Percentiles rank a stretch among this genome's conserved stretches.
Conservation (phyloP, 1,284 basidiomycete species). For the Termitomyces sp. region DNA sequence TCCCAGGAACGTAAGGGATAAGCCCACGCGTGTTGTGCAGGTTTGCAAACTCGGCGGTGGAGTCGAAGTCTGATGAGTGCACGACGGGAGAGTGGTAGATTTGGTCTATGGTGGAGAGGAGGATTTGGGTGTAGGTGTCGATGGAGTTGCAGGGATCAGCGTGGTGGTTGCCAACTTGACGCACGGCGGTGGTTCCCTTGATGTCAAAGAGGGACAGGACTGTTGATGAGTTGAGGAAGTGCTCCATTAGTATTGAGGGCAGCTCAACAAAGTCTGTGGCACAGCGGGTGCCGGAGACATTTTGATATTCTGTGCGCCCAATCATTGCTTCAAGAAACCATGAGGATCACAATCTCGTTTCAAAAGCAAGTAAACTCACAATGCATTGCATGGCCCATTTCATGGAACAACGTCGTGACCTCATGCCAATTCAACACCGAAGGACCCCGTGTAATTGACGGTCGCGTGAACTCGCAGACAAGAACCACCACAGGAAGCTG, state of each 20-base stretch:
- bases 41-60: slow-evolving; percentile 60
- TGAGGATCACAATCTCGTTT: slow-evolving; percentile 5
- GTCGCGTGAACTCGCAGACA: slow-evolving; percentile 81
- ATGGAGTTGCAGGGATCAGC: slow-evolving; percentile 68
- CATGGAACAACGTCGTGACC: slow-evolving; percentile 93
- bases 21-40: slow-evolving; percentile 71
- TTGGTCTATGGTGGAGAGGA: slow-evolving; percentile 89
- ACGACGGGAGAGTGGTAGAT: slow-evolving; percentile 76
- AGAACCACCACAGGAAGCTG: slow-evolving; percentile 92
- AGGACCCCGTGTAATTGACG: slow-evolving; percentile 57
- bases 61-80: slow-evolving; percentile 58
- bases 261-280: slow-evolving; percentile 98
- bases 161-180: slow-evolving; percentile 53
- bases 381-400: slow-evolving; percentile 99
- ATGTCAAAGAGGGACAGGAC: slow-evolving; percentile 78
- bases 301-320: slow-evolving; percentile 95
- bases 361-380: slow-evolving; percentile 54
- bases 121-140: slow-evolving; percentile 90
- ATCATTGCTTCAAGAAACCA: slow-evolving; percentile 76
- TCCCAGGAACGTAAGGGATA: slow-evolving; percentile 76
- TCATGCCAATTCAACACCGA: slow-evolving; percentile 90
- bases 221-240: slow-evolving; percentile 81
- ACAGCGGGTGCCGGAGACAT: slow-evolving; percentile 97
- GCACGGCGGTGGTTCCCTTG: slow-evolving; percentile 37
- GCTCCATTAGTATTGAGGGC: slow-evolving; percentile 98